phyloP scores from a whole-genome alignment of 257 asterid genomes.

The Leptodermis oblonga region DNA sequence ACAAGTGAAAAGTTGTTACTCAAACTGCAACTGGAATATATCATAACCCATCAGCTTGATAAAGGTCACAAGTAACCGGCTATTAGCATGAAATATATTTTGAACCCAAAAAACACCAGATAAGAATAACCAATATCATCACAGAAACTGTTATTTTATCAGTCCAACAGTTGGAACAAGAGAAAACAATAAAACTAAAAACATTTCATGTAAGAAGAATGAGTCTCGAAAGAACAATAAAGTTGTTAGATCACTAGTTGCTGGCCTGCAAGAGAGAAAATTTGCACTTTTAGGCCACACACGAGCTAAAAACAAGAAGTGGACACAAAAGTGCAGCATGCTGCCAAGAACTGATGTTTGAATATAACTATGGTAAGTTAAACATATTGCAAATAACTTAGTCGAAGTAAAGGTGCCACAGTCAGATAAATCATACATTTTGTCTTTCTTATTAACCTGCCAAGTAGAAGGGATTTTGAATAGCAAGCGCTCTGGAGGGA shows the following conservation, averaged over 20 bases:
- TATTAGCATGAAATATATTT: background rate
- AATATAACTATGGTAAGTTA: too few relatives aligned
- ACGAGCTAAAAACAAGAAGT: background rate
- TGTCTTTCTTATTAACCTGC: conserved; percentile 42
- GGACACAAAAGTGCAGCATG: background rate
- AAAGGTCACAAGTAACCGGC: background rate
- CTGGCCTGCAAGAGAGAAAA: background rate
- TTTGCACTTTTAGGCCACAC: background rate
- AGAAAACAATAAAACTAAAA: background rate
- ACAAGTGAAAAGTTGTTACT: background rate
- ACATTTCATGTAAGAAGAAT: background rate
- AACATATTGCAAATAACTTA: too few relatives aligned
- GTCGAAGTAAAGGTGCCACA: background rate
- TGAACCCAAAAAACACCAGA: background rate
- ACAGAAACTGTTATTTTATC: background rate
- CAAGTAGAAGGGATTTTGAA: too few relatives aligned
- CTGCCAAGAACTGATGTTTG: too few relatives aligned
- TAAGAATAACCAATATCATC: too few relatives aligned
- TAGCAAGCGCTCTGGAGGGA: too few relatives aligned
- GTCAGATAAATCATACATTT: background rate
- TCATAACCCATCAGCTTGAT: background rate
- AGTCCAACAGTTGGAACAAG: background rate
- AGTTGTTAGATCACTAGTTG: background rate
- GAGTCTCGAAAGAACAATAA: background rate
- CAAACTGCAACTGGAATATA: too few relatives aligned